These are phyloP conservation scores for Dioszegia hungarica DNA, from an alignment of 768 basidiomycete genomes.

Conservation along the genomic window DNA sequence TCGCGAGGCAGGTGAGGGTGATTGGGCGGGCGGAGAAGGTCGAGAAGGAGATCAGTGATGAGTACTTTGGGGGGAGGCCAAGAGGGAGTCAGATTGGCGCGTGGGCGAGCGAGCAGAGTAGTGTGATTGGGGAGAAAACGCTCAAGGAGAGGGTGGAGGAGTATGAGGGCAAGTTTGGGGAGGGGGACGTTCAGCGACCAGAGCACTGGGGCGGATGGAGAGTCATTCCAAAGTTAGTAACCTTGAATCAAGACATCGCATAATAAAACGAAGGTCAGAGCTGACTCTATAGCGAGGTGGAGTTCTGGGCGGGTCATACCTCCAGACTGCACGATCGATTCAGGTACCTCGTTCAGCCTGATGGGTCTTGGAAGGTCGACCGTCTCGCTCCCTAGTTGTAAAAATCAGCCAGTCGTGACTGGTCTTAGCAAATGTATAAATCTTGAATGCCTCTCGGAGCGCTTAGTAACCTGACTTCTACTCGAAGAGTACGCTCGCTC, in stretches of 20 bases:
- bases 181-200: slow-evolving; percentile 65
- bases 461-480: no score
- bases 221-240: slow-evolving; percentile 81
- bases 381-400: slow-evolving; percentile 63
- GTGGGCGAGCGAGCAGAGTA: slow-evolving; percentile 88
- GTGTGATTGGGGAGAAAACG: slow-evolving; percentile 66
- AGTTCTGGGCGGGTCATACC: slow-evolving; percentile 97
- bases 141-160: slow-evolving; percentile 61
- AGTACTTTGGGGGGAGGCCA: slow-evolving; percentile 78
- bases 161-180: slow-evolving; percentile 58
- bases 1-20: slow-evolving; percentile 73
- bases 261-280: not conserved
- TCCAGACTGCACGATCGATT: slow-evolving; percentile 89
- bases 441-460: no score
- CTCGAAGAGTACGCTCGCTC: no score
- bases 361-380: slow-evolving; percentile 70
- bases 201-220: slow-evolving; percentile 97
- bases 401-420: no score
- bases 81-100: slow-evolving; percentile 81
- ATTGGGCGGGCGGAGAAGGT: slow-evolving; percentile 81
- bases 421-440: no score
- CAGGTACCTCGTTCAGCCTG: slow-evolving; percentile 50
- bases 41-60: slow-evolving; percentile 64
- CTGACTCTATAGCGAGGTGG: slow-evolving; percentile 66
- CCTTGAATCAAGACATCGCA: not conserved